phyloP scores from a whole-genome alignment of 176 grass and related monocot species.

The Raddia guianensis region DNA sequence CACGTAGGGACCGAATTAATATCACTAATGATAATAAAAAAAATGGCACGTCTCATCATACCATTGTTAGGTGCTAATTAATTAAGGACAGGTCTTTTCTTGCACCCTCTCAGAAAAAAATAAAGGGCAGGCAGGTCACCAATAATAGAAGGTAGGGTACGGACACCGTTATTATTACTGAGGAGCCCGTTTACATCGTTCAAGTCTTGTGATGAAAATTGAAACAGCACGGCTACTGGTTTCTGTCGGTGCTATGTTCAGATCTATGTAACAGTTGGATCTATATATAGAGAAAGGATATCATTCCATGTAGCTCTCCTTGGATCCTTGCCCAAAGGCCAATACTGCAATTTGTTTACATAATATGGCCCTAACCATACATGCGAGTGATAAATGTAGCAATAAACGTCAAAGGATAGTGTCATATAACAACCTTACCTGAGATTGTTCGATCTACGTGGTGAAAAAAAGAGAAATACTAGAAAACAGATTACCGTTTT shows the following conservation, averaged over 20 bases:
- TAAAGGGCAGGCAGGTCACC: constrained; percentile 25
- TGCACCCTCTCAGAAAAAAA: background rate
- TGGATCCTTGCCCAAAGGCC: too few relatives aligned
- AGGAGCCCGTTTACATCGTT: constrained; percentile 4
- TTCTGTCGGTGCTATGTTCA: background rate
- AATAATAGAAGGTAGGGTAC: constrained; percentile 22
- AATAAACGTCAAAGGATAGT: too few relatives aligned
- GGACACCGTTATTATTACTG: constrained; percentile 23
- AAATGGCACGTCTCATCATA: constrained; percentile 11
- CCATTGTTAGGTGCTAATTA: constrained; percentile 43
- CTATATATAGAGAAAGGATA: background rate
- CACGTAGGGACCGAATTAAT: background rate
- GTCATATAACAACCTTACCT: too few relatives aligned
- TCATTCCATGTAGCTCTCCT: background rate
- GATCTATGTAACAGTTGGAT: constrained; percentile 5
- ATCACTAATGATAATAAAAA: background rate
- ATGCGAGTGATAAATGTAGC: too few relatives aligned
- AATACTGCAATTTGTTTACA: too few relatives aligned
- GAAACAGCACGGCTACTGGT: constrained; percentile 1
- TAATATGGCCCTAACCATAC: too few relatives aligned
- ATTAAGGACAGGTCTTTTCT: background rate
- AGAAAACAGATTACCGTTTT: too few relatives aligned
- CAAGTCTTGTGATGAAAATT: constrained; percentile 6
- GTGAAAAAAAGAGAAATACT: too few relatives aligned
- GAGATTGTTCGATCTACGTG: too few relatives aligned